Conservation (phyloP, 1,284 basidiomycete species). For the Leccinum solheimii region DNA sequence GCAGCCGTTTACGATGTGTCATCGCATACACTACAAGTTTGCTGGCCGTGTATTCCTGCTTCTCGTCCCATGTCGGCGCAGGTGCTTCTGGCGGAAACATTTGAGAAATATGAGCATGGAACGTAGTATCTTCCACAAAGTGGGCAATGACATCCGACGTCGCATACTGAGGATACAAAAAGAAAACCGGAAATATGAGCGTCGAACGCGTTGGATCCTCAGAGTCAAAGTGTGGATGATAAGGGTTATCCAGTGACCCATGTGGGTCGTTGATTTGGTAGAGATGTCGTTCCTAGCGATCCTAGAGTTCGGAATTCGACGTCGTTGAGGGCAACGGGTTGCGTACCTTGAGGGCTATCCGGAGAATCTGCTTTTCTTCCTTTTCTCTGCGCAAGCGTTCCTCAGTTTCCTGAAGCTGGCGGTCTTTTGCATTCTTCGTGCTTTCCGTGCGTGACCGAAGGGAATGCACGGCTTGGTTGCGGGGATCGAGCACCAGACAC, state of each 20-base stretch:
- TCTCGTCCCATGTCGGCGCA: constrained; percentile 75
- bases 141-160: constrained; percentile 87
- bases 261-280: constrained; percentile 60
- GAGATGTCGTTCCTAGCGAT: constrained; percentile 62
- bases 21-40: constrained; percentile 83
- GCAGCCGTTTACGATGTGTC: constrained; percentile 71
- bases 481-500: constrained; percentile 58
- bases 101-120: constrained; percentile 72
- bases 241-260: constrained; percentile 52
- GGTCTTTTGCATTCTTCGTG: constrained; percentile 50
- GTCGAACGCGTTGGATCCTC: constrained; percentile 56
- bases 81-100: constrained; percentile 79
- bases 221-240: constrained; percentile 62
- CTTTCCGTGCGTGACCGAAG: constrained; percentile 50
- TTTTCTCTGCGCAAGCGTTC: constrained; percentile 50
- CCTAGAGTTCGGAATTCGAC: constrained; percentile 7
- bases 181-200: constrained; percentile 84
- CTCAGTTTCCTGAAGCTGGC: constrained; percentile 49
- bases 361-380: constrained; percentile 49
- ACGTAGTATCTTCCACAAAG: constrained; percentile 85
- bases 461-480: constrained; percentile 52
- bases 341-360: constrained; percentile 62
- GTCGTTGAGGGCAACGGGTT: background rate
- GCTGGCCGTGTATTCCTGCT: constrained; percentile 68
- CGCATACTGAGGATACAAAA: constrained; percentile 89